Evolutionary conservation across 2,329 filamentous ascomycete genomes (phyloP), one percentile per base, ranked within the genome.

Genomic region (Alternaria gansuensis): DNA sequence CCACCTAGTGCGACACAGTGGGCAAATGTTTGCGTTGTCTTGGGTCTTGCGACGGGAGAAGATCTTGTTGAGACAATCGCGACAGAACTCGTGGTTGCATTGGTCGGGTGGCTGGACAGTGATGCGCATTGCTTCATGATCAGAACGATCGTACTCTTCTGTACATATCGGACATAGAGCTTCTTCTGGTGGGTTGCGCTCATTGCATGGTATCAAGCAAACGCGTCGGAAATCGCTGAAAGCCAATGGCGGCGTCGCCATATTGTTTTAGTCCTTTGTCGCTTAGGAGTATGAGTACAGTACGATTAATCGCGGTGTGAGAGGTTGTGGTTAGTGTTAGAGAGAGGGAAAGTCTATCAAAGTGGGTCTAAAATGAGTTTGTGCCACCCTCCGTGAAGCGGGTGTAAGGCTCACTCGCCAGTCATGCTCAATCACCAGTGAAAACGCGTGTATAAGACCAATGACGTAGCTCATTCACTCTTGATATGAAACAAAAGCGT

Each of bases 71-170:
- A 48, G 45, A 33, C 45, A 48, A 23, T 13, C n/a, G 1, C 23
- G 21, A 26, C 45, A 48, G 45, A 48, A 34, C 11, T 48, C 45
- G 28, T 48, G 29, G 13, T 36, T 36, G 45, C 45, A 36, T n/a
- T 33, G 45, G 4, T 29, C 5, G 14, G 45, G 45, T 11, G 17
- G 31, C 45, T 34, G 29, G 13, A 36, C 17, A 1, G 23, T 23
- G 45, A 49, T 23, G 17, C 23, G 29, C 0, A 24, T 11, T n/a
- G 45, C 29, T 31, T 48, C 11, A 21, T 36, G 45, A 4, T 3
- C 23, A 4, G 7, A 3, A 7, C 31, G 45, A 17, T 49, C 45
- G 21, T 49, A 49, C 29, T 49, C 29, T 2, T 49, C 31, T 11
- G 17, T 49, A 4, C 29, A 49, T 36, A 49, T 49, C 2, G 45